Percentiles rank a stretch among this genome's conserved stretches.
These are phyloP conservation scores for Pichia sp. DNA, from an alignment of 1,139 yeast species.

Conservation along the genomic window DNA sequence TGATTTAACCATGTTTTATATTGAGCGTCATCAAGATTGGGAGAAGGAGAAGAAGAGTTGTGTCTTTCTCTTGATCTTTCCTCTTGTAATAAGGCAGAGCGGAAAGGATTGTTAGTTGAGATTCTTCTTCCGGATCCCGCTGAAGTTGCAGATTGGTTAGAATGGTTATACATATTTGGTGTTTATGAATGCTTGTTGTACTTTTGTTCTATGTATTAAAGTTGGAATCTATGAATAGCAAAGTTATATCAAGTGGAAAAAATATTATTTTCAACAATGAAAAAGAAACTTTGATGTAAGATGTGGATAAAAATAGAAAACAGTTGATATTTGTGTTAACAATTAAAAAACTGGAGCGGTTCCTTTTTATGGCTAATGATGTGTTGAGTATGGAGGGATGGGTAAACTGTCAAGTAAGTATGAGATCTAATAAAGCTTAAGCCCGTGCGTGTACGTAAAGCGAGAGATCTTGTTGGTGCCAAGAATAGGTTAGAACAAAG, in stretches of 20 bases:
- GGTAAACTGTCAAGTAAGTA: neutral
- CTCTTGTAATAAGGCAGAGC: slow-evolving; percentile 28
- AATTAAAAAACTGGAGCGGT: neutral
- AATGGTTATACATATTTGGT: slow-evolving; percentile 23
- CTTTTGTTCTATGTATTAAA: too few species aligned
- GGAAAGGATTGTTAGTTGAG: slow-evolving; percentile 30
- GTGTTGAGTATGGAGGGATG: neutral
- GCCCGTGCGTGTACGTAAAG: neutral
- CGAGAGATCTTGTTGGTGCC: neutral
- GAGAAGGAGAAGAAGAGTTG: slow-evolving; percentile 6
- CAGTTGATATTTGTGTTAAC: neutral
- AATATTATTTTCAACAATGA: neutral
- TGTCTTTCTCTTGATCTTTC: slow-evolving; percentile 16
- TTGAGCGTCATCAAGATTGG: slow-evolving; percentile 20
- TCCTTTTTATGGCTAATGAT: neutral
- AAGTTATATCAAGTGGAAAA: neutral
- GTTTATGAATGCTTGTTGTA: neutral
- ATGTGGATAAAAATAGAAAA: neutral
- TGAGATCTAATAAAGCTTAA: neutral
- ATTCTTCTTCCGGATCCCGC: slow-evolving; percentile 28
- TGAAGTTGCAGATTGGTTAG: slow-evolving; percentile 26
- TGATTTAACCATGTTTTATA: slow-evolving; percentile 26
- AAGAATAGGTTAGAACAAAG: neutral
- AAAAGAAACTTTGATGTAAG: neutral
- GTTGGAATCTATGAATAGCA: neutral